These are phyloP conservation scores for Mortierella sp. DNA, from an alignment of 371 early-diverging fungal species.

Conservation along the genomic window DNA sequence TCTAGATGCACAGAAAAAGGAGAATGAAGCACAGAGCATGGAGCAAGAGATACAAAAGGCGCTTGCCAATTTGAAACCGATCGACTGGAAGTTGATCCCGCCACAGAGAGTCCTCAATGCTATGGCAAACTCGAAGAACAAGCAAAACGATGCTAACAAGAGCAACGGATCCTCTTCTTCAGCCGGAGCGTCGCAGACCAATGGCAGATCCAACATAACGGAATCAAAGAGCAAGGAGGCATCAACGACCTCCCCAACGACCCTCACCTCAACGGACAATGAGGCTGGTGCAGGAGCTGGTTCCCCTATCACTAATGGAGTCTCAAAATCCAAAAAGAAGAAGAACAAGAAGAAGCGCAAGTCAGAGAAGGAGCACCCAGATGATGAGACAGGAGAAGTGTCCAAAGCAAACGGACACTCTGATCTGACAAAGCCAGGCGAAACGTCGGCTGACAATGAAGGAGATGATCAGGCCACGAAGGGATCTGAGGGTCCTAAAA, in stretches of 20 bases:
- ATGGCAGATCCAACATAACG: not conserved
- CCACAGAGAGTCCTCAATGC: slow-evolving; percentile 41
- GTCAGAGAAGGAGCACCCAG: slow-evolving; percentile 13
- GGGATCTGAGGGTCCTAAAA: not conserved
- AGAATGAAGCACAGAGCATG: slow-evolving; percentile 13
- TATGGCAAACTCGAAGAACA: slow-evolving; percentile 18
- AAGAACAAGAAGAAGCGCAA: slow-evolving; percentile 46
- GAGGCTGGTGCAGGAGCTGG: not conserved
- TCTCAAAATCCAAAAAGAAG: slow-evolving; percentile 35
- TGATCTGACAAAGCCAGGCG: not conserved
- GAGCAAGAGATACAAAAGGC: slow-evolving; percentile 39
- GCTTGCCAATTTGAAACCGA: slow-evolving; percentile 43
- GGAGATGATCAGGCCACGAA: slow-evolving; percentile 1
- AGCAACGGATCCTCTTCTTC: not conserved
- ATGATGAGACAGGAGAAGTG: slow-evolving; percentile 15
- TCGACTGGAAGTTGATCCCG: slow-evolving; percentile 47
- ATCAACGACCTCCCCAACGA: not conserved
- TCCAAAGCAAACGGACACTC: not conserved
- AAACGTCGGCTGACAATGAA: not conserved
- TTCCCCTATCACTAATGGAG: not conserved
- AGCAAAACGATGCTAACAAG: too few relatives aligned
- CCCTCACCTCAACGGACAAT: not conserved
- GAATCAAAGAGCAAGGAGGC: not conserved
- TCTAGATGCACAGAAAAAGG: slow-evolving; percentile 13
- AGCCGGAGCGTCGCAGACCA: not conserved